Evolutionary conservation across 2,329 filamentous ascomycete species (phyloP).

Genomic region (Dichotomopilus funicola): DNA sequence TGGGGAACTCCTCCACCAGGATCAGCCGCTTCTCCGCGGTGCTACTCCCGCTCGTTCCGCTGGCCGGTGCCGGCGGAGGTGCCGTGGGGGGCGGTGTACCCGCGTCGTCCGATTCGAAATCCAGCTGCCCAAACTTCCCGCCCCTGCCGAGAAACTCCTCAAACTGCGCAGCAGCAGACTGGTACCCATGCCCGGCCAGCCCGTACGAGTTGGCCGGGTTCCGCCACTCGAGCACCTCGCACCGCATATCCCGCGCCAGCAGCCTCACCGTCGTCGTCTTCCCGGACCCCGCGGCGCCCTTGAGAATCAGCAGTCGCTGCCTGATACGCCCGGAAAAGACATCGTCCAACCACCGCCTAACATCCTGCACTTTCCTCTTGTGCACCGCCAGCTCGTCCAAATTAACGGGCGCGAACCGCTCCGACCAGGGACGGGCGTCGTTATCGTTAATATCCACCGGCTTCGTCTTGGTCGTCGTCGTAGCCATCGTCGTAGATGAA

Average conservation of each 20-base stretch:
- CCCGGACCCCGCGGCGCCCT: constrained; percentile 83
- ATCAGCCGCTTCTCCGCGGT: constrained; percentile 49
- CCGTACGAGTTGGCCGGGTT: constrained; percentile 63
- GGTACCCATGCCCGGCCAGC: constrained; percentile 54
- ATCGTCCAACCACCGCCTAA: constrained; percentile 73
- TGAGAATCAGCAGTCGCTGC: constrained; percentile 74
- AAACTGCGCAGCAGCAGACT: constrained; percentile 73
- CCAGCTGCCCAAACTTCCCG: constrained; percentile 62
- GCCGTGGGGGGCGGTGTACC: constrained; percentile 5
- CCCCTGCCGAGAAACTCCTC: constrained; percentile 84
- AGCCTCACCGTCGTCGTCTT: constrained; percentile 84
- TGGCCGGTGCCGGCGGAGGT: constrained; percentile 4
- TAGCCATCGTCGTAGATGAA: not conserved
- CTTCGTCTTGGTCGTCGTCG: constrained; percentile 18
- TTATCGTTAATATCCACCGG: constrained; percentile 30
- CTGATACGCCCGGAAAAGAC: constrained; percentile 59
- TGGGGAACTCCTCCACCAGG: constrained; percentile 76
- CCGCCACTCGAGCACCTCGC: constrained; percentile 81
- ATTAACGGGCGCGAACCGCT: constrained; percentile 68
- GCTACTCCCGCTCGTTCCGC: not conserved
- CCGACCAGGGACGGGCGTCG: constrained; percentile 75
- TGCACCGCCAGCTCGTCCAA: constrained; percentile 87
- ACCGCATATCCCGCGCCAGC: constrained; percentile 68
- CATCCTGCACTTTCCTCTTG: constrained; percentile 87
- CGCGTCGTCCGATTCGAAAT: constrained; percentile 22